Evolutionary conservation across 2,329 filamentous ascomycete genomes (phyloP), one percentile per base, ranked within the genome.

Genomic region (Dactylella cylindrospora): DNA sequence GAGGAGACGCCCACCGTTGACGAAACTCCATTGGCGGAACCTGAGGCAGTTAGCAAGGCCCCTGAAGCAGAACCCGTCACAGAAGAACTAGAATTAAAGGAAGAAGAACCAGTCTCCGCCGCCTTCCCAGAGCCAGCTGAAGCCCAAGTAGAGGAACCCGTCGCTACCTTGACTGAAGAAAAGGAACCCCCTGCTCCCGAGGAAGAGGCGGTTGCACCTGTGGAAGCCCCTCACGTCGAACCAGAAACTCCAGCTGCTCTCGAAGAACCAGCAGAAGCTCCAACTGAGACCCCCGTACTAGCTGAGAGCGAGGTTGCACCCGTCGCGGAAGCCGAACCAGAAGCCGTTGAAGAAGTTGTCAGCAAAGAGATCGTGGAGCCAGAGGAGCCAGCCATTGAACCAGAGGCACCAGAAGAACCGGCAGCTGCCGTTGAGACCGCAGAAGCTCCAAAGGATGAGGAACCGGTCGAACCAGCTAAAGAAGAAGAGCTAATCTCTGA

Each of bases 401-500:
- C n/a, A n/a, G n/a, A n/a, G n/a, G n/a, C n/a, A 26, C 5, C 33
- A 38, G 32, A n/a, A 13, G 26, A 25, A 5, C 38, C 26, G 8
- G 33, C 33, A n/a, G 33, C 17, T 10, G 33, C 15, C 10, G 33
- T 4, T 4, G 33, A 38, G 12, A 13, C 33, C 17, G 15, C 33
- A 17, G 33, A 38, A 19, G 13, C 33, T 17, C n/a, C 15, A 3
- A 19, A 38, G 15, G 8, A 38, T 19, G 33, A 19, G 3, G 33
- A 38, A 19, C 13, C 13, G n/a, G 4, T 38, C 10, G 33, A 38
- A 17, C 15, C 10, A 19, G n/a, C 13, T 4, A 25, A 5, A 17
- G 33, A 38, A 38, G 33, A 38, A 38, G 33, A 38, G 12, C 15
- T 19, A 19, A 38, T 38, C 17, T 38, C 33, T 38, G 33, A 38